Conservation (phyloP, 352 stramenopile species). For the Phytophthora ramorum region DNA sequence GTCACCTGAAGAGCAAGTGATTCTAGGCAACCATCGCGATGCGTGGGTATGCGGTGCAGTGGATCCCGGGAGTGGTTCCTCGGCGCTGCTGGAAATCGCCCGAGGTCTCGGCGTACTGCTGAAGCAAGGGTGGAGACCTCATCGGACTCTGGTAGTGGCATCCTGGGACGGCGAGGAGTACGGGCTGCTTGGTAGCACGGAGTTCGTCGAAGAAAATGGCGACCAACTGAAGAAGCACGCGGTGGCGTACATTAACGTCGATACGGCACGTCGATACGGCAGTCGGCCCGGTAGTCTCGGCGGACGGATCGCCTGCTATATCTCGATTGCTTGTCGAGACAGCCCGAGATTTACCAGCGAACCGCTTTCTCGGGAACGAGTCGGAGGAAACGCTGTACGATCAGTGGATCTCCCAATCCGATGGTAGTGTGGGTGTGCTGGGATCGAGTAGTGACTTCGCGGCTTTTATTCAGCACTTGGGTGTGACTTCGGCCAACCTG, state of each 20-base stretch:
- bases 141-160: constrained; percentile 75
- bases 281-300: constrained; percentile 56
- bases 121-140: constrained; percentile 68
- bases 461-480: constrained; percentile 81
- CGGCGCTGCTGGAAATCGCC: constrained; percentile 78
- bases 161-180: constrained; percentile 91
- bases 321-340: constrained; percentile 60
- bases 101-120: constrained; percentile 68
- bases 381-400: constrained; percentile 41
- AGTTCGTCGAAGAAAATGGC: constrained; percentile 78
- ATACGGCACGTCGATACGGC: constrained; percentile 81
- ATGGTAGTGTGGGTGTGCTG: constrained; percentile 40
- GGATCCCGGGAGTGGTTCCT: constrained; percentile 85
- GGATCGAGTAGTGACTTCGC: constrained; percentile 73
- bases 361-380: constrained; percentile 44
- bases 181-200: constrained; percentile 83
- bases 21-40: constrained; percentile 90
- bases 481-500: constrained; percentile 78
- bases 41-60: constrained; percentile 90
- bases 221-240: constrained; percentile 57
- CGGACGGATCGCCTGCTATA: constrained; percentile 73
- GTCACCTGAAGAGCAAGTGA: constrained; percentile 61
- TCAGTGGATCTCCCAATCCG: constrained; percentile 38
- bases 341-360: constrained; percentile 57
- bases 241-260: constrained; percentile 88